These are phyloP conservation scores for Cladosporium phlei DNA, from an alignment of 2,329 filamentous ascomycete species.

Conservation along the genomic window DNA sequence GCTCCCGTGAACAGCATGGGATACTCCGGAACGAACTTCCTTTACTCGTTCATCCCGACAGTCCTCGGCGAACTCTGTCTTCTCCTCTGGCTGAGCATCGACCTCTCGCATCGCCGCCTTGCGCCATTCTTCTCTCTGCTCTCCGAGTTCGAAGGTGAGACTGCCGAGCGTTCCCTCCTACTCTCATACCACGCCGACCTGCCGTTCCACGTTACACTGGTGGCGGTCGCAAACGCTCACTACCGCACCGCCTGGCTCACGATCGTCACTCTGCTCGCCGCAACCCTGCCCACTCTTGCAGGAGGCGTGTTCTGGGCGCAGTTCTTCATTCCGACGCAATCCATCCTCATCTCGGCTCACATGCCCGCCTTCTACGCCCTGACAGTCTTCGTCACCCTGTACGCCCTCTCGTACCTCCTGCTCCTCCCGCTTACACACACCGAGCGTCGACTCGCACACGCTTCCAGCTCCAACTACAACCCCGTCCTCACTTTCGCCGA, in stretches of 20 bases:
- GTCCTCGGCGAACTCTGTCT: slow-evolving; percentile 63
- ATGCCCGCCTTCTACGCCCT: slow-evolving; percentile 68
- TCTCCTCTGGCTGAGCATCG: slow-evolving; percentile 62
- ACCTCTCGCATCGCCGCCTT: slow-evolving; percentile 61
- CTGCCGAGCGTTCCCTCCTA: slow-evolving; percentile 60
- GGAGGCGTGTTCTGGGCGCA: slow-evolving; percentile 72
- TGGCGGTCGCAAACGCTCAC: slow-evolving; percentile 58
- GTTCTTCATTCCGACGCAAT: slow-evolving; percentile 46
- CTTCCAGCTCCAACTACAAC: slow-evolving; percentile 58
- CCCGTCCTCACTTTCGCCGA: slow-evolving; percentile 68
- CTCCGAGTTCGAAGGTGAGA: slow-evolving; percentile 45
- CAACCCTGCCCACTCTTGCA: slow-evolving; percentile 61
- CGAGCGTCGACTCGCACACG: slow-evolving; percentile 49
- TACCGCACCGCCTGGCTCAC: slow-evolving; percentile 61
- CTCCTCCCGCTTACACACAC: slow-evolving; percentile 53
- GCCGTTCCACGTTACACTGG: slow-evolving; percentile 56
- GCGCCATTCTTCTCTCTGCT: slow-evolving; percentile 64
- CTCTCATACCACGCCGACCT: slow-evolving; percentile 65
- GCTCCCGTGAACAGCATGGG: slow-evolving; percentile 45
- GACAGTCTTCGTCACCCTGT: slow-evolving; percentile 67
- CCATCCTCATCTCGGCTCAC: slow-evolving; percentile 65
- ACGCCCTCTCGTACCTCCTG: slow-evolving; percentile 65
- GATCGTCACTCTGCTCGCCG: slow-evolving; percentile 54
- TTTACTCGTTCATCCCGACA: slow-evolving; percentile 73
- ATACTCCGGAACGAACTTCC: slow-evolving; percentile 82